Evolutionary conservation across 768 basidiomycete species (phyloP), one percentile per base, ranked within the genome.

Genomic region (Russula sp.): DNA sequence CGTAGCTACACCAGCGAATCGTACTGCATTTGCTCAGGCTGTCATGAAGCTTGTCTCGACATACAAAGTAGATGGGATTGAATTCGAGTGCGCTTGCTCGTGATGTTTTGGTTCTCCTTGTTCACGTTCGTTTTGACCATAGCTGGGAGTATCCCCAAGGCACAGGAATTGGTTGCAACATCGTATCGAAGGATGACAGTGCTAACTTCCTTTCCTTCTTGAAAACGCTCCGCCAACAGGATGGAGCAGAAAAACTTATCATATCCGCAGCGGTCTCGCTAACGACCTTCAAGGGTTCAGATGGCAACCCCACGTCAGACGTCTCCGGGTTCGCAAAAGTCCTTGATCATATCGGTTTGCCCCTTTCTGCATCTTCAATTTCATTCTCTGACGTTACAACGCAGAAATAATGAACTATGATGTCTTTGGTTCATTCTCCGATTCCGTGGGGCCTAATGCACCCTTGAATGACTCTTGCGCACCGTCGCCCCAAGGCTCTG

Each of bases 121-220:
- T n/a, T n/a, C n/a, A n/a, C n/a, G n/a, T n/a, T n/a, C n/a, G n/a
- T n/a, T n/a, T n/a, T n/a, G n/a, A 14, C 18, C 32, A 14, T n/a
- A 93, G 90, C 68, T 95, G 92, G 92, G 93, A 96, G 73, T 93
- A 88, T 70, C 93, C 93, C 1, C 81, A 78, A 66, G 72, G 7
- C 73, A 77, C n/a, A 54, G 91, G 92, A 38, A 77, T 87, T 1
- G 83, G 82, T 1, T 89, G 89, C 66, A 97, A 96, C 71, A 71
- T 71, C 0, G 77, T 85, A 61, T 73, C 71, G 22, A 7, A 56
- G 1, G 63, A 78, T 56, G 95, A 98, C 70, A 82, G 85, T 0
- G 75, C 80, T 36, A 95, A 97, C 72, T 90, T 88, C 73, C 80
- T 94, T 39, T 64, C 74, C 4, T 91, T 95, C 76, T 77, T 98